These are phyloP conservation scores for Phytophthora nicotianae DNA, from an alignment of 352 stramenopile genomes.

Conservation along the genomic window DNA sequence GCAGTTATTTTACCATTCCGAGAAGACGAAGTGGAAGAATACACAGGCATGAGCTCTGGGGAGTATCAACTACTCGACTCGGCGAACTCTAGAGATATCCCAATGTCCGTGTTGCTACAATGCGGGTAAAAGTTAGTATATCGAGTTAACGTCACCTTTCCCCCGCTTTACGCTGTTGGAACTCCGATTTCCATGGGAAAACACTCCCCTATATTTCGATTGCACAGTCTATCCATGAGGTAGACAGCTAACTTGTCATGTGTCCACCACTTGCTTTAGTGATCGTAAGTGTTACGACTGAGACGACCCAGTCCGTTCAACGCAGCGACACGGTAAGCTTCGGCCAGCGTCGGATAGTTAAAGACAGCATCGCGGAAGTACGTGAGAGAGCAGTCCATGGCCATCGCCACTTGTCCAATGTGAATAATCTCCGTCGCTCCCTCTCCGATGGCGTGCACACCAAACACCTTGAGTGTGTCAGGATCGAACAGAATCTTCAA, in stretches of 20 bases:
- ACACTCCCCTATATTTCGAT: constrained; percentile 27
- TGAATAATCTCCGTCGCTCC: constrained; percentile 92
- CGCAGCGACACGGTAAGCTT: constrained; percentile 89
- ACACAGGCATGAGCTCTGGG: constrained; percentile 20
- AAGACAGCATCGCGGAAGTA: constrained; percentile 92
- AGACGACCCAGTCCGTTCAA: constrained; percentile 88
- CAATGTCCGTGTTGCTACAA: constrained; percentile 24
- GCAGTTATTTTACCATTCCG: constrained; percentile 34
- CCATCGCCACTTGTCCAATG: constrained; percentile 91
- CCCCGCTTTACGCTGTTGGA: neutral
- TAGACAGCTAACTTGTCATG: no score
- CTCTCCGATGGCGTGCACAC: constrained; percentile 90
- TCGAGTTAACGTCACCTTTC: no score
- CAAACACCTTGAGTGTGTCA: constrained; percentile 77
- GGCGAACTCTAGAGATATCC: constrained; percentile 25
- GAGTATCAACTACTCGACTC: constrained; percentile 31
- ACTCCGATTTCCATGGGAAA: constrained; percentile 6
- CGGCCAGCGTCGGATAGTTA: constrained; percentile 92
- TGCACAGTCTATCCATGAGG: constrained; percentile 34
- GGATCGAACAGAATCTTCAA: constrained; percentile 91
- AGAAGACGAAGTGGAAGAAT: constrained; percentile 32
- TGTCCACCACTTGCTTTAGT: constrained; percentile 58
- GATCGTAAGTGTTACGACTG: constrained; percentile 73
- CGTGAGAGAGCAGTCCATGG: constrained; percentile 77
- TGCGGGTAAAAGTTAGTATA: constrained; percentile 9